Conservation (phyloP, 1,284 basidiomycete species). For the Apiotrichum domesticum region DNA sequence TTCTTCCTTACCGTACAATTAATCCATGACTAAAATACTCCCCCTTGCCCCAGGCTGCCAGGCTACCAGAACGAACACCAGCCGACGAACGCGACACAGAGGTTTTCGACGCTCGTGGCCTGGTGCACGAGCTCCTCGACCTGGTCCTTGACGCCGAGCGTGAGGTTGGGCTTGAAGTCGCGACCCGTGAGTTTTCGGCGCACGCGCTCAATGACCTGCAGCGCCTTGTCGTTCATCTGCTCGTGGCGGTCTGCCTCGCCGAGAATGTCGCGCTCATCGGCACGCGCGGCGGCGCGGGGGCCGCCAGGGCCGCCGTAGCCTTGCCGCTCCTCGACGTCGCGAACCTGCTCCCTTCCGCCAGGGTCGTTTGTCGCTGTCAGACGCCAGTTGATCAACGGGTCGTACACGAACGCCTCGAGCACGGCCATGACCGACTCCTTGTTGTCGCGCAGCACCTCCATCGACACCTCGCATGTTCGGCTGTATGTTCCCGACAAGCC, state of each 20-base stretch:
- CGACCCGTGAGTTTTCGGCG: constrained; percentile 89
- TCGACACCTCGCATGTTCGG: constrained; percentile 92
- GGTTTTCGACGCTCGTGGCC: constrained; percentile 83
- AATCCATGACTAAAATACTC: too few species aligned
- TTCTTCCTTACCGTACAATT: too few species aligned
- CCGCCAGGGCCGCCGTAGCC: constrained; percentile 6
- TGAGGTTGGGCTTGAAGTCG: constrained; percentile 78
- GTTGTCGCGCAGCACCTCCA: constrained; percentile 93
- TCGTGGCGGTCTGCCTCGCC: constrained; percentile 56
- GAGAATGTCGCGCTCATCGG: constrained; percentile 48
- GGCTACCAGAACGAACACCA: constrained; percentile 54
- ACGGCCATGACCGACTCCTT: constrained; percentile 98
- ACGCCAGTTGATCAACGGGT: constrained; percentile 57
- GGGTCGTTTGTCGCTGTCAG: constrained; percentile 46
- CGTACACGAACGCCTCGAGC: constrained; percentile 71
- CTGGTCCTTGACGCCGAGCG: constrained; percentile 67
- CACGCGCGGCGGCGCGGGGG: constrained; percentile 16
- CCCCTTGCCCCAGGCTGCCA: too few species aligned
- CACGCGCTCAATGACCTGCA: constrained; percentile 87
- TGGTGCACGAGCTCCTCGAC: constrained; percentile 86
- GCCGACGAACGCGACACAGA: constrained; percentile 93
- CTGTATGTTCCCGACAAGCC: constrained; percentile 97
- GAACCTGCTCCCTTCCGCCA: constrained; percentile 29
- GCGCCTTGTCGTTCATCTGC: constrained; percentile 79
- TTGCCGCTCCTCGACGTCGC: constrained; percentile 20